Percentiles rank a stretch among this genome's conserved stretches.
phyloP scores from a whole-genome alignment of 805 yeast species.

The Metschnikowia santaceciliae region DNA sequence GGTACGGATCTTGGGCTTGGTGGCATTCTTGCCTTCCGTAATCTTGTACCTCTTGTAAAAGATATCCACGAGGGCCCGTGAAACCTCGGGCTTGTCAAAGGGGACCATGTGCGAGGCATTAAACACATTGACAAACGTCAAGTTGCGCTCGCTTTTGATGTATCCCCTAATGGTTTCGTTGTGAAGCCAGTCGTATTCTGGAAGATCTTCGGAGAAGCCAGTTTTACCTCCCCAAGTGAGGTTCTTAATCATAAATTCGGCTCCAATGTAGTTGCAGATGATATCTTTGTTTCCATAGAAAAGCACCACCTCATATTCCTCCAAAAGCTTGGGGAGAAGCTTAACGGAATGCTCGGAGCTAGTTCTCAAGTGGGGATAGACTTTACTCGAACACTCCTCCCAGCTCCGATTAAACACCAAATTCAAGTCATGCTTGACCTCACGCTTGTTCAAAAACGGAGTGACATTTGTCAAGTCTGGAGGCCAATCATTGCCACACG shows the following conservation, averaged over 20 bases:
- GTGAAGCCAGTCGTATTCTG: slow-evolving; percentile 41
- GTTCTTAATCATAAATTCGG: slow-evolving; percentile 58
- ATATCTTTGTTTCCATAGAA: slow-evolving; percentile 88
- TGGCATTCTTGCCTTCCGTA: slow-evolving; percentile 9
- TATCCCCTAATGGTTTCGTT: slow-evolving; percentile 36
- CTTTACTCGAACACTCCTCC: slow-evolving; percentile 66
- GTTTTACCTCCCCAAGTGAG: slow-evolving; percentile 54
- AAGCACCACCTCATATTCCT: slow-evolving; percentile 57
- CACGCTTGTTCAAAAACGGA: slow-evolving; percentile 45
- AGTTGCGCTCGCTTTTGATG: slow-evolving; percentile 53
- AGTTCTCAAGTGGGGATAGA: slow-evolving; percentile 50
- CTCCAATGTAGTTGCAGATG: slow-evolving; percentile 80
- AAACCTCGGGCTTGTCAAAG: slow-evolving; percentile 64
- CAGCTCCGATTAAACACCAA: slow-evolving; percentile 22
- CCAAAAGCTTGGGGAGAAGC: slow-evolving; percentile 63
- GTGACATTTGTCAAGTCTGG: slow-evolving; percentile 47
- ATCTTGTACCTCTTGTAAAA: slow-evolving; percentile 20
- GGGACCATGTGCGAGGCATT: slow-evolving; percentile 95
- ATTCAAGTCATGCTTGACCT: slow-evolving; percentile 52
- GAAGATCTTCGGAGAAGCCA: slow-evolving; percentile 45
- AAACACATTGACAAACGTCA: slow-evolving; percentile 69
- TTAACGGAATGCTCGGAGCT: slow-evolving; percentile 57
- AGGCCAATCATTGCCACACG: slow-evolving; percentile 96
- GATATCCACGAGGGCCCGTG: slow-evolving; percentile 67
- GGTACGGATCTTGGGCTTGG: slow-evolving; percentile 15